A percentile compares a stretch with the other conserved stretches of the same genome.
These are phyloP conservation scores for Yarrowia galli DNA, from an alignment of 1,139 yeast genomes.

Conservation along the genomic window DNA sequence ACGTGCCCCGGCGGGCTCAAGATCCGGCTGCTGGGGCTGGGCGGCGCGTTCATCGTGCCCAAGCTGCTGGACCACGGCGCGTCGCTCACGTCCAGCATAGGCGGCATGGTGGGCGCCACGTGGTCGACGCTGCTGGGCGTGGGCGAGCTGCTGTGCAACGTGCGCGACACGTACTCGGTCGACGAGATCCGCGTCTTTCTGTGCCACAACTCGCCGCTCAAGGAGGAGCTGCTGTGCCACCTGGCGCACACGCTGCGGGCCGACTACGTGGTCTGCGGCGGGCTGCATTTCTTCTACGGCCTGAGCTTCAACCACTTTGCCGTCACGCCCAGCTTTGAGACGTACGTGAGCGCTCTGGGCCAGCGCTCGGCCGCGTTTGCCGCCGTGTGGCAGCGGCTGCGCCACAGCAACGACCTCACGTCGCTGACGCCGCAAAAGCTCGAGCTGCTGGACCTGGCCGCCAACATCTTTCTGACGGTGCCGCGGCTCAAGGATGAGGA, in stretches of 20 bases:
- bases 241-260: slow-evolving; percentile 71
- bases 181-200: slow-evolving; percentile 66
- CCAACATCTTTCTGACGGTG: slow-evolving; percentile 35
- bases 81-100: slow-evolving; percentile 53
- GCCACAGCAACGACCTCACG: slow-evolving; percentile 27
- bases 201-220: slow-evolving; percentile 71
- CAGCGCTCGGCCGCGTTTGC: slow-evolving; percentile 30
- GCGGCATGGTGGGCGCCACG: slow-evolving; percentile 76
- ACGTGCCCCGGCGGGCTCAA: slow-evolving; percentile 53
- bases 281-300: slow-evolving; percentile 75
- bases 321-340: slow-evolving; percentile 67
- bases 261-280: slow-evolving; percentile 75
- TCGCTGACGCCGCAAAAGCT: slow-evolving; percentile 45
- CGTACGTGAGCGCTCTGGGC: slow-evolving; percentile 56
- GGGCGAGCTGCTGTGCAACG: slow-evolving; percentile 65
- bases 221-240: slow-evolving; percentile 72
- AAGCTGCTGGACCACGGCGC: slow-evolving; percentile 73
- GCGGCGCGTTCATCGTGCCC: slow-evolving; percentile 73
- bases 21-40: slow-evolving; percentile 69
- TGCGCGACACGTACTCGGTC: slow-evolving; percentile 53
- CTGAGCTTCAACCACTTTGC: slow-evolving; percentile 75
- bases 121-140: slow-evolving; percentile 79
- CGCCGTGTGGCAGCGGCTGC: slow-evolving; percentile 33
- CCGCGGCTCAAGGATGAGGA: slow-evolving; percentile 36
- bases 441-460: slow-evolving; percentile 56